Evolutionary conservation across 768 basidiomycete species (phyloP).

Genomic region (Lactifluus volemus): DNA sequence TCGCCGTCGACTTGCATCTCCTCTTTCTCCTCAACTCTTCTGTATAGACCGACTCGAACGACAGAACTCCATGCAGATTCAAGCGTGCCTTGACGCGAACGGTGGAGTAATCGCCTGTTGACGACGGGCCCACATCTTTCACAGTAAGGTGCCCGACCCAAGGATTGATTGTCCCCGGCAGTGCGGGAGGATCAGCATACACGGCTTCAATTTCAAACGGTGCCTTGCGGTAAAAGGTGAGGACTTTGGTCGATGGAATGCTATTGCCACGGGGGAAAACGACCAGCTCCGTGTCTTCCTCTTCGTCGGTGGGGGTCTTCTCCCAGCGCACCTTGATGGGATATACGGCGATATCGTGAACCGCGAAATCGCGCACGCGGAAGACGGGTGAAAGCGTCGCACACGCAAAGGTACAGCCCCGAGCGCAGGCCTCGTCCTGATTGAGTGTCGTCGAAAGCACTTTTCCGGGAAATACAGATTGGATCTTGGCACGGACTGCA

Average conservation of each 20-base stretch:
- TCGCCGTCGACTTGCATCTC: constrained; percentile 52
- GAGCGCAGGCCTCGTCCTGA: constrained; percentile 95
- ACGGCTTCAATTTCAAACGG: constrained; percentile 81
- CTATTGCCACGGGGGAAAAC: constrained; percentile 83
- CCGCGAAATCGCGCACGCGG: constrained; percentile 91
- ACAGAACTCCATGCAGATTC: constrained; percentile 78
- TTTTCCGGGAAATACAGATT: constrained; percentile 74
- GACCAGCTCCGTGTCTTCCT: constrained; percentile 85
- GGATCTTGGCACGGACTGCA: constrained; percentile 82
- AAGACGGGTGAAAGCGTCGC: constrained; percentile 97
- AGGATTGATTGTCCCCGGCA: constrained; percentile 79
- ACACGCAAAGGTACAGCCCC: constrained; percentile 94
- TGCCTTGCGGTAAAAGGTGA: constrained; percentile 88
- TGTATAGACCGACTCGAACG: constrained; percentile 78
- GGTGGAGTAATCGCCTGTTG: constrained; percentile 63
- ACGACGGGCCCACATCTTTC: constrained; percentile 64
- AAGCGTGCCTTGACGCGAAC: constrained; percentile 90
- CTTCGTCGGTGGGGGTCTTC: constrained; percentile 58
- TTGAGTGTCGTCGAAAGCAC: constrained; percentile 87
- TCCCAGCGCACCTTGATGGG: constrained; percentile 91
- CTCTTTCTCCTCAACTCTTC: constrained; percentile 80
- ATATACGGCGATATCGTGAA: constrained; percentile 80
- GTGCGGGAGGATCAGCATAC: constrained; percentile 61
- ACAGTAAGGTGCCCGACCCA: constrained; percentile 78
- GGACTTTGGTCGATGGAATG: constrained; percentile 89